Evolutionary conservation across 2,329 filamentous ascomycete genomes (phyloP).

Genomic region (Fonsecaea monophora): DNA sequence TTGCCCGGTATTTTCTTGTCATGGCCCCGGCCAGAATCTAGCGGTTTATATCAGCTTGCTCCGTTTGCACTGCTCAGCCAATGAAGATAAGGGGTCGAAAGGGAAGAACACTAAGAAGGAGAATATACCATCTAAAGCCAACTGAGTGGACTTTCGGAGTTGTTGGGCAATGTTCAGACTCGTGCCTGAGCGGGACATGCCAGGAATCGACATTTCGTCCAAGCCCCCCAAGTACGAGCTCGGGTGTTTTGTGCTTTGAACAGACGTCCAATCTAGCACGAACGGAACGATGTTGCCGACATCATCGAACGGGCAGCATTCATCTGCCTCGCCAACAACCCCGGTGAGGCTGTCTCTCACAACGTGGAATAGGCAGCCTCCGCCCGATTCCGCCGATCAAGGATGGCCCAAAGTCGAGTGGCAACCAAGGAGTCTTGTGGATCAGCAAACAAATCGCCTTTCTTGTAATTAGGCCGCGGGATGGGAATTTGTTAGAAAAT

Average conservation of each 20-base stretch:
- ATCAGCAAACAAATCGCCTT: neutral
- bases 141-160: slow-evolving; percentile 32
- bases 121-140: slow-evolving; percentile 30
- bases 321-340: neutral
- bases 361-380: neutral
- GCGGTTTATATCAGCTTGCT: neutral
- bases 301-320: neutral
- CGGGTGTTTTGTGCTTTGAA: neutral
- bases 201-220: slow-evolving; percentile 18
- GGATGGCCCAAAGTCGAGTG: neutral
- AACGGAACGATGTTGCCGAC: neutral
- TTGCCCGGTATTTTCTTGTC: slow-evolving; percentile 52
- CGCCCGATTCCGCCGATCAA: neutral
- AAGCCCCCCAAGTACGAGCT: neutral
- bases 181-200: slow-evolving; percentile 34
- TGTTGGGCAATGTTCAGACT: slow-evolving; percentile 38
- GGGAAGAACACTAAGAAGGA: neutral
- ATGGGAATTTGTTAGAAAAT: slow-evolving; percentile 9
- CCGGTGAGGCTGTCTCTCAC: neutral
- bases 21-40: slow-evolving; percentile 24
- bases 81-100: neutral
- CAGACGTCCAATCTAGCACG: neutral
- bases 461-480: neutral
- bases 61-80: neutral
- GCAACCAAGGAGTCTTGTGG: neutral